Percentiles rank a stretch among this genome's conserved stretches.
Evolutionary conservation across 352 stramenopile genomes (phyloP).

Genomic region (Phytophthora niederhauseri): DNA sequence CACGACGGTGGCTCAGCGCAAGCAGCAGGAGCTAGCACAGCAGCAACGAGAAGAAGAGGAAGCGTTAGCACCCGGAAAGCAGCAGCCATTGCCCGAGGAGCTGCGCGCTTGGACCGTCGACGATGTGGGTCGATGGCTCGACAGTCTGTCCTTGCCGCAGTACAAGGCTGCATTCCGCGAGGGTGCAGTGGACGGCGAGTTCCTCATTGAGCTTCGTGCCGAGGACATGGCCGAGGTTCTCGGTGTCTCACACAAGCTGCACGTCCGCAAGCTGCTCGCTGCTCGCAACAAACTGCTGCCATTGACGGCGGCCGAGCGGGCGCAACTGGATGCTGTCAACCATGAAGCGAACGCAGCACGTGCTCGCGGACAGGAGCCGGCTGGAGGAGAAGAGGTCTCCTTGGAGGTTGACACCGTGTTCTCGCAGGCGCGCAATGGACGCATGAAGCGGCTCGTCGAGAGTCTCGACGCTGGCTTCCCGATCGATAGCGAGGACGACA

Average conservation of each 20-base stretch:
- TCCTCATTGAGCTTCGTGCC: slow-evolving; percentile 92
- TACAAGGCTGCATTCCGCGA: slow-evolving; percentile 93
- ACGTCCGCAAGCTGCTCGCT: slow-evolving; percentile 91
- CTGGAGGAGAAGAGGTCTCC: slow-evolving; percentile 27
- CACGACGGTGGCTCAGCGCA: slow-evolving; percentile 63
- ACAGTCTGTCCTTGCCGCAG: slow-evolving; percentile 88
- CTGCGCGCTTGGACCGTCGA: slow-evolving; percentile 88
- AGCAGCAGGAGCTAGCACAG: slow-evolving; percentile 73
- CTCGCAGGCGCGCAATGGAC: slow-evolving; percentile 89
- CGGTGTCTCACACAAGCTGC: slow-evolving; percentile 91
- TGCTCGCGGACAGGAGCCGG: slow-evolving; percentile 33
- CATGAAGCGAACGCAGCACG: slow-evolving; percentile 54
- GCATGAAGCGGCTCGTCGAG: slow-evolving; percentile 90
- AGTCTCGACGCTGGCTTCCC: slow-evolving; percentile 91
- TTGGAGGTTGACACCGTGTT: slow-evolving; percentile 85
- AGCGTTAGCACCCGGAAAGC: slow-evolving; percentile 47
- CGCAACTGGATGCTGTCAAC: slow-evolving; percentile 68
- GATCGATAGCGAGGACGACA: slow-evolving; percentile 91
- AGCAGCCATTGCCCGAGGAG: slow-evolving; percentile 73
- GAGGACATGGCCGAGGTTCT: slow-evolving; percentile 93
- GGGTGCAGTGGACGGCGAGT: slow-evolving; percentile 91
- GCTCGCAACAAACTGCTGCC: slow-evolving; percentile 89
- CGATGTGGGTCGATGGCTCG: slow-evolving; percentile 93
- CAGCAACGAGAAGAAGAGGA: slow-evolving; percentile 67
- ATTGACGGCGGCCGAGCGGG: slow-evolving; percentile 73